Evolutionary conservation across 192 early-diverging fungal species (phyloP).

Genomic region (Coemansia erecta): DNA sequence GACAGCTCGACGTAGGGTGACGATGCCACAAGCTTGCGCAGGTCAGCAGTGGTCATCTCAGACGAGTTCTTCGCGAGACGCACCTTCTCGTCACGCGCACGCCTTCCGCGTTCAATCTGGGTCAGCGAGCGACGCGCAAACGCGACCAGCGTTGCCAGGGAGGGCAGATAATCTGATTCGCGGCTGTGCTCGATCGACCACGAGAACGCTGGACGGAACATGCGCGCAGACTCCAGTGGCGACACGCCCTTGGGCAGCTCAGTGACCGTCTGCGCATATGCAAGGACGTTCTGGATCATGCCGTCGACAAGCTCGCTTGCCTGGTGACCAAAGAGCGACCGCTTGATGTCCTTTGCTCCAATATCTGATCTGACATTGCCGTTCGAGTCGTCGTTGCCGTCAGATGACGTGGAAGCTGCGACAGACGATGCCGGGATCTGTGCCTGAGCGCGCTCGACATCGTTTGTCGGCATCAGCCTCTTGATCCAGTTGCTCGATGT

Average conservation of each 20-base stretch:
- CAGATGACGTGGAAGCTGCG: not conserved
- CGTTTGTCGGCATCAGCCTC: conserved; percentile 32
- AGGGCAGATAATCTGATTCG: conserved; percentile 51
- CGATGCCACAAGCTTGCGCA: conserved; percentile 34
- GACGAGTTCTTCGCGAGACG: conserved; percentile 30
- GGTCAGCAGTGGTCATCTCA: conserved; percentile 41
- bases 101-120: conserved; percentile 33
- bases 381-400: conserved; percentile 13
- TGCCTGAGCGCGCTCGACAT: conserved; percentile 49
- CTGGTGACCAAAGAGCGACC: conserved; percentile 44
- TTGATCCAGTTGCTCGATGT: conserved; percentile 28
- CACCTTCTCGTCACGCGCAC: conserved; percentile 34
- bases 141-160: conserved; percentile 38
- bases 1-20: conserved; percentile 29
- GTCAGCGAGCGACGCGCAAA: conserved; percentile 37
- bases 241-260: conserved; percentile 17
- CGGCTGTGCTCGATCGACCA: conserved; percentile 53
- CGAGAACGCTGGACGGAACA: conserved; percentile 45
- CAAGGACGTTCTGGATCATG: conserved; percentile 35
- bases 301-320: conserved; percentile 45
- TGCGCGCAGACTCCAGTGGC: conserved; percentile 1
- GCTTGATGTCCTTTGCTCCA: conserved; percentile 19
- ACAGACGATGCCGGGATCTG: conserved; percentile 22
- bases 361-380: conserved; percentile 8
- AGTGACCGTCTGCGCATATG: conserved; percentile 48